Evolutionary conservation across 768 basidiomycete species (phyloP), one percentile per base, ranked within the genome.

Genomic region (Rhodotorula diobovata): DNA sequence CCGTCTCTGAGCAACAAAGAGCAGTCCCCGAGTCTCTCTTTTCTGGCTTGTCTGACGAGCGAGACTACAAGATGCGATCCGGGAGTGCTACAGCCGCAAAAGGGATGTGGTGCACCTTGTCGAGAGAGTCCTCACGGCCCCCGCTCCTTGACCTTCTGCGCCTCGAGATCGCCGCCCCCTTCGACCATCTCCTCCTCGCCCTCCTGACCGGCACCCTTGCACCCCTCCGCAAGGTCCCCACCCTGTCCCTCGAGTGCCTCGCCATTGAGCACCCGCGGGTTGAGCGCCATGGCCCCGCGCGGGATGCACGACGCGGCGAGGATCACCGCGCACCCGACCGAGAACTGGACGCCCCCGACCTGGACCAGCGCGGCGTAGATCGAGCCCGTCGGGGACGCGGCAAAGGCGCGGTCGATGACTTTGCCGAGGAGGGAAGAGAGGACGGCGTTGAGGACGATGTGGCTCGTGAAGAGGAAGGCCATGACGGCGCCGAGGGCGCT

Each of bases 401-500:
- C 35, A 6, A 76, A 70, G 51, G 70, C 65, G 48, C 56, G 58
- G 70, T 80, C 79, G 57, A 80, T 75, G 71, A 77, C 77, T 23
- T 74, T 76, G 51, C 79, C 79, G 54, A 80, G 76, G 18, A 77
- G 66, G 28, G 77, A 71, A 4, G 70, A 70, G 48, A 79, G 68
- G 65, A 80, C 74, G 46, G 79, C 79, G 63, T 79, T 75, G 65
- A 73, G 63, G 68, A 78, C 68, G 59, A 79, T 70, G 58, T 69
- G 63, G 45, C 63, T 67, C 21, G 70, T 54, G 62, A 74, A 78
- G 23, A 79, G 71, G 77, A 80, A 79, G 23, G 77, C 72, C 76
- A 79, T 79, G 67, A 80, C 79, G 9, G 76, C 71, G 32, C 78
- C 78, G 58, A 80, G 76, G 32, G 79, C 75, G 21, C 71, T 76